These are phyloP conservation scores for Aspergillus sojae DNA, from an alignment of 2,329 filamentous ascomycete genomes.

Conservation along the genomic window DNA sequence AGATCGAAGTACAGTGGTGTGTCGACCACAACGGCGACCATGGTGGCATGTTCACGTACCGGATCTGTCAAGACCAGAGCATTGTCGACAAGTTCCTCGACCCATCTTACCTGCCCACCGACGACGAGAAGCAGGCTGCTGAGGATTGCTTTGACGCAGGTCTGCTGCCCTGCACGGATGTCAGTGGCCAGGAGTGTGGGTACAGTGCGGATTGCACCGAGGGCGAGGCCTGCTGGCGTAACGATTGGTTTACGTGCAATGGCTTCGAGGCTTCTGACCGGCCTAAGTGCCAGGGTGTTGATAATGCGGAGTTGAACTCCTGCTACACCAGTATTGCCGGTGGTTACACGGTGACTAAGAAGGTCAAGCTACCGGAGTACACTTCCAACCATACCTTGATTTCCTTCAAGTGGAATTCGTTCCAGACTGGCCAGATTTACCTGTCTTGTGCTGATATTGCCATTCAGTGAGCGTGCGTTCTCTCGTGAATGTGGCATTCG, in stretches of 20 bases:
- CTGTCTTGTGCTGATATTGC: conserved; percentile 58
- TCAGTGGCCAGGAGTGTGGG: conserved; percentile 52
- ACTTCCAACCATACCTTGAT: conserved; percentile 55
- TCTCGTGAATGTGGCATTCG: not conserved
- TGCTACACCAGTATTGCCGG: conserved; percentile 57
- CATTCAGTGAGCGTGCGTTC: conserved; percentile 29
- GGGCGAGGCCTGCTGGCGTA: conserved; percentile 51
- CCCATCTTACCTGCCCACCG: conserved; percentile 52
- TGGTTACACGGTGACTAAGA: conserved; percentile 57
- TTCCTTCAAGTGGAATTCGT: conserved; percentile 59
- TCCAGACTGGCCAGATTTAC: conserved; percentile 58
- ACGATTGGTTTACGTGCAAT: conserved; percentile 59
- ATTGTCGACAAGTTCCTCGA: conserved; percentile 56
- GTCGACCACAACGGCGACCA: conserved; percentile 61
- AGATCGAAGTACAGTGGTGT: conserved; percentile 58
- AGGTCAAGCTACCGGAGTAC: conserved; percentile 55
- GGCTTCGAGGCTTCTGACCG: conserved; percentile 19
- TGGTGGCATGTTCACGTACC: conserved; percentile 60
- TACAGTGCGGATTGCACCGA: conserved; percentile 53
- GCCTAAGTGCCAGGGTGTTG: conserved; percentile 48
- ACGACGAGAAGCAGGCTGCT: conserved; percentile 56
- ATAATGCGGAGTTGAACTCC: conserved; percentile 46
- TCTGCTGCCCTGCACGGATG: conserved; percentile 53
- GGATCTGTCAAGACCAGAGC: conserved; percentile 56
- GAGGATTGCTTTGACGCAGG: conserved; percentile 57